Conservation (phyloP, 768 basidiomycete species). For the Russula lepida region DNA sequence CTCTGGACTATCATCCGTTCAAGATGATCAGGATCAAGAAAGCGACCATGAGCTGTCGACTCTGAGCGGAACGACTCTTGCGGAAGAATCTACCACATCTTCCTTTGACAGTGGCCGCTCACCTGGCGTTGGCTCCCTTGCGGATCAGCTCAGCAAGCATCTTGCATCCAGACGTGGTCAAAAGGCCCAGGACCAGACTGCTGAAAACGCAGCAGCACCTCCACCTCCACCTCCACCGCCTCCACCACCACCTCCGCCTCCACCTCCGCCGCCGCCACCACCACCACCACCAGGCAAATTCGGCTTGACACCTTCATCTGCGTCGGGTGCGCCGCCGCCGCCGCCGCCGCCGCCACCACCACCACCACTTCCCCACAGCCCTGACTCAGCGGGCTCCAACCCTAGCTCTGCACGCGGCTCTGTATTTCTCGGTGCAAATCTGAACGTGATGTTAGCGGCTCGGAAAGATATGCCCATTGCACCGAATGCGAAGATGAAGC, state of each 20-base stretch:
- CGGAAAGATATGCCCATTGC: constrained; percentile 84
- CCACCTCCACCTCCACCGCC: constrained; percentile 25
- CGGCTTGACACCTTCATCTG: constrained; percentile 24
- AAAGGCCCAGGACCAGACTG: constrained; percentile 29
- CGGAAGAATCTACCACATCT: constrained; percentile 42
- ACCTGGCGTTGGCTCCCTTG: constrained; percentile 40
- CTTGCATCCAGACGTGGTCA: constrained; percentile 41
- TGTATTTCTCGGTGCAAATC: constrained; percentile 47
- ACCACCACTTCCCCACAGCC: constrained; percentile 31
- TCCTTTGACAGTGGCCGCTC: constrained; percentile 29
- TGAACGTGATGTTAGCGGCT: constrained; percentile 46
- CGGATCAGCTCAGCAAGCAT: constrained; percentile 56
- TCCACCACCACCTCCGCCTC: constrained; percentile 28
- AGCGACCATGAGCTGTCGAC: constrained; percentile 45
- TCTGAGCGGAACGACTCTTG: constrained; percentile 41
- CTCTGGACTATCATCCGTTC: constrained; percentile 30
- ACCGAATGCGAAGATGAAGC: constrained; percentile 90
- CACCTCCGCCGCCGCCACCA: constrained; percentile 28
- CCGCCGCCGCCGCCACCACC: constrained; percentile 34
- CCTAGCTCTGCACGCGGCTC: constrained; percentile 51
- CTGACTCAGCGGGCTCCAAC: constrained; percentile 31
- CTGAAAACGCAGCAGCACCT: constrained; percentile 11
- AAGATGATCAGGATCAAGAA: constrained; percentile 44
- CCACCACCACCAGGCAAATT: constrained; percentile 31
- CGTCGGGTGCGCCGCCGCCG: constrained; percentile 26